Evolutionary conservation across 2,329 filamentous ascomycete genomes (phyloP).

Genomic region (Emergomyces africanus): DNA sequence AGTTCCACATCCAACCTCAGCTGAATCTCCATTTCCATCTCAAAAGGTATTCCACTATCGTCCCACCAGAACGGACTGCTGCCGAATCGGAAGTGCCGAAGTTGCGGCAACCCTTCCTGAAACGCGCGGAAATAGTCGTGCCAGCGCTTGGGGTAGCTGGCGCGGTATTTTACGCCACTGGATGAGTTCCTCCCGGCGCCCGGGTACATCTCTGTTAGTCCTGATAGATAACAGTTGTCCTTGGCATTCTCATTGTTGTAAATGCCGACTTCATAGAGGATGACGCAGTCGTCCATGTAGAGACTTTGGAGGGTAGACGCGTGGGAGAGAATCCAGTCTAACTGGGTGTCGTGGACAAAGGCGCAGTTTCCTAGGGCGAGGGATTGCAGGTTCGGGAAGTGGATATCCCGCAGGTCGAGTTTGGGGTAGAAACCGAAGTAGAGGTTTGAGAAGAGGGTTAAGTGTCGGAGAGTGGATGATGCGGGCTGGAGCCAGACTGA

Average conservation of each 20-base stretch:
- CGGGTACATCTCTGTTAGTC: background rate
- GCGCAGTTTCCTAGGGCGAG: constrained; percentile 31
- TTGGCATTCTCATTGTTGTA: background rate
- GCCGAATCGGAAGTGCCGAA: constrained; percentile 13
- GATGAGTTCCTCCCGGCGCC: background rate
- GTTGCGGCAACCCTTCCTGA: constrained; percentile 8
- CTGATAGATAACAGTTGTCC: background rate
- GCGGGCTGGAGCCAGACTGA: constrained; percentile 5
- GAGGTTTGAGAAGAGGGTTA: constrained; percentile 27
- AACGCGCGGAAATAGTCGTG: constrained; percentile 14
- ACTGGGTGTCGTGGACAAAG: constrained; percentile 35
- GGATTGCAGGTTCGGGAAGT: constrained; percentile 29
- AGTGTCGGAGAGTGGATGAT: constrained; percentile 17
- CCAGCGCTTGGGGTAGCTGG: constrained; percentile 12
- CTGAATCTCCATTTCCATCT: constrained; percentile 10
- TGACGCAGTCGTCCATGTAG: constrained; percentile 33
- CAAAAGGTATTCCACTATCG: constrained; percentile 11
- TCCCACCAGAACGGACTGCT: constrained; percentile 1
- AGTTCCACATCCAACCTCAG: constrained; percentile 6
- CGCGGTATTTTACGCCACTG: background rate
- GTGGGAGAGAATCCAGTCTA: constrained; percentile 35
- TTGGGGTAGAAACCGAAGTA: constrained; percentile 32
- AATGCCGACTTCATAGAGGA: constrained; percentile 14
- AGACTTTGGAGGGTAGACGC: constrained; percentile 28
- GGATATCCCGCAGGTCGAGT: constrained; percentile 21